Base-by-base conservation (phyloP, 768 basidiomycete species). In the Mycena alexandri region DNA sequence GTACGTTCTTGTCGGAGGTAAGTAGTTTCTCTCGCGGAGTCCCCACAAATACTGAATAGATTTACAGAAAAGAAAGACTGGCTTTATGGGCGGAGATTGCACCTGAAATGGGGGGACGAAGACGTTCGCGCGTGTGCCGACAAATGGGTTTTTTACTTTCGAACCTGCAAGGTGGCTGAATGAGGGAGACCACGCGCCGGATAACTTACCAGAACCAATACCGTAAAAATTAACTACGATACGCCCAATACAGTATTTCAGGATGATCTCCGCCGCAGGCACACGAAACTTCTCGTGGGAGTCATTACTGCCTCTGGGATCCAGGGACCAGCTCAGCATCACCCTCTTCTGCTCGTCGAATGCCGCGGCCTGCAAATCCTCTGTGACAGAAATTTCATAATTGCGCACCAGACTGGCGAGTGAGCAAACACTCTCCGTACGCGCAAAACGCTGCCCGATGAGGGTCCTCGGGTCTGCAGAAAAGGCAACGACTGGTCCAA, bases 371-470 rank as follows among this genome's bases (percentile, higher is more conserved):
- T 63, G 72, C 38, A 85, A 67, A 47, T 82, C 75, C 1, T 77
- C 75, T 0, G 84, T 84, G 5, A 85, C 75, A 0, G 75, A 72
- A 24, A 87, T 75, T 63, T 79, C 74, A 71, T 84, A 87, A 42
- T 69, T 76, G 24, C 81, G 79, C 5, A 83, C 78, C 50, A 87
- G 69, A 50, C 77, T 79, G 12, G 86, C 82, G 38, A 87, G 75
- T 61, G 85, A 75, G 47, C 82, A 81, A 1, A 80, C 68, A 51
- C 75, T 79, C 70, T 86, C 83, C 5, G 81, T 75, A 5, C 81
- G 67, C 1, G 86, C 82, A 54, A 87, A 86, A 5, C 83, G 81
- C 62, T 85, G 83, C 0, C 86, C 87, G 29, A 87, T 82, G 68
- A 86, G 86, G 22, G 78, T 80, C 17, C 86, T 78, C 1, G 80